Percentiles rank a stretch among this genome's conserved stretches.
Conservation (phyloP, 2,329 filamentous ascomycete genomes). For the Diaporthe velutina region DNA sequence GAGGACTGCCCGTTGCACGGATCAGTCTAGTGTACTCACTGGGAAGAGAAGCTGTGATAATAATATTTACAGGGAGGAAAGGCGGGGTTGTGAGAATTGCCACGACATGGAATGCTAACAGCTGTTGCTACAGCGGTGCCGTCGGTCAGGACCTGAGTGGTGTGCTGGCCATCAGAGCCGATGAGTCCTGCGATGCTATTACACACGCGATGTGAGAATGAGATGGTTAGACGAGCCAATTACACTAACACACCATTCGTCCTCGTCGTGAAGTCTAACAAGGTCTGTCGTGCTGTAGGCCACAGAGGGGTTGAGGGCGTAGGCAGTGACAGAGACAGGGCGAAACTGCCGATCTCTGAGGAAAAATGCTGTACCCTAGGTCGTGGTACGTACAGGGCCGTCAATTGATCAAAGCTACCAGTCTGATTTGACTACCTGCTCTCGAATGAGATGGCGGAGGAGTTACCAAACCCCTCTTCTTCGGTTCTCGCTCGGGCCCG, state of each 20-base stretch:
- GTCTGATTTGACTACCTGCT: neutral
- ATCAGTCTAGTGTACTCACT: neutral
- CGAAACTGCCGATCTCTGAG: neutral
- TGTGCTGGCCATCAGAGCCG: neutral
- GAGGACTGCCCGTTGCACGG: neutral
- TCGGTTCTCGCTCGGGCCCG: neutral
- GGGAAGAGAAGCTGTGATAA: neutral
- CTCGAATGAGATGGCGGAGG: neutral
- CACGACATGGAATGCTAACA: neutral
- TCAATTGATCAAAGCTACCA: neutral
- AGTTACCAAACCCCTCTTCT: neutral
- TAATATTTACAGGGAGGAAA: neutral
- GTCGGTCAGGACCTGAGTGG: neutral
- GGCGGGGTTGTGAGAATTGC: neutral
- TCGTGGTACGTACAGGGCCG: neutral
- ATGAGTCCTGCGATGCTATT: neutral
- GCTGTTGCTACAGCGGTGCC: neutral
- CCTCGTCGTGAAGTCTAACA: neutral
- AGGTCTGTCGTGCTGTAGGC: neutral
- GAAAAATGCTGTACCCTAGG: neutral
- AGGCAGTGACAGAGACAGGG: neutral
- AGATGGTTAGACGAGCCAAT: conserved; percentile 1
- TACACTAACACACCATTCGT: neutral
- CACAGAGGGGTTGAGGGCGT: neutral
- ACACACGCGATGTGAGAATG: neutral